Conservation (phyloP, 2,329 filamentous ascomycete genomes). For the Pseudohalonectria lignicola region DNA sequence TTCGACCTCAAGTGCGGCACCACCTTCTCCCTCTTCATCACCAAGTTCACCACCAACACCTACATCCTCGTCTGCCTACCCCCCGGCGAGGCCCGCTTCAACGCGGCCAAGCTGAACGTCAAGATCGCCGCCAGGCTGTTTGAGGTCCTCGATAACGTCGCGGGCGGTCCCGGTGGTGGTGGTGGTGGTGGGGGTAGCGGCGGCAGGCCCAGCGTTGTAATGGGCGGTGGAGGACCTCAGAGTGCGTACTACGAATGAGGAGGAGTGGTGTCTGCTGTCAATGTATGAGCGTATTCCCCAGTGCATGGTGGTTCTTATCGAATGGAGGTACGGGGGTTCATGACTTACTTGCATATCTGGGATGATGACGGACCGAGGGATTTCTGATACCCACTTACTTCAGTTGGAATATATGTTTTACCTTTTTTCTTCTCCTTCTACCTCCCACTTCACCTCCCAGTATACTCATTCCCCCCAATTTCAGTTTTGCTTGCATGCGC, state of each 20-base stretch:
- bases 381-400: slow-evolving; percentile 4
- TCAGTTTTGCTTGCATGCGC: too few species aligned
- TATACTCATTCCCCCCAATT: too few species aligned
- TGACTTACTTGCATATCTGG: too few species aligned
- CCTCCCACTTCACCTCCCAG: too few species aligned
- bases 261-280: too few species aligned
- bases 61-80: slow-evolving; percentile 90
- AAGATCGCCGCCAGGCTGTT: slow-evolving; percentile 79
- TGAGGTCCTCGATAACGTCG: slow-evolving; percentile 49
- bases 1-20: slow-evolving; percentile 69
- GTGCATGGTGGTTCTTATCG: too few species aligned
- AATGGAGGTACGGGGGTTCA: too few species aligned
- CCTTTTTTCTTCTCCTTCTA: background rate
- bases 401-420: background rate
- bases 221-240: too few species aligned
- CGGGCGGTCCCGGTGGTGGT: slow-evolving; percentile 17
- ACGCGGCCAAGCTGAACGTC: slow-evolving; percentile 82
- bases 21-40: slow-evolving; percentile 86
- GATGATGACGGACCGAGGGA: background rate
- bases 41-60: slow-evolving; percentile 93
- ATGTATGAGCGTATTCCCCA: too few species aligned
- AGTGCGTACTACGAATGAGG: too few species aligned
- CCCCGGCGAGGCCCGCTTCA: slow-evolving; percentile 83
- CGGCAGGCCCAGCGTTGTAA: too few species aligned
- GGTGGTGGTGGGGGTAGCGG: too few species aligned